These are phyloP conservation scores for Endocladia muricata DNA, from an alignment of 31 red algal species.

Conservation along the genomic window DNA sequence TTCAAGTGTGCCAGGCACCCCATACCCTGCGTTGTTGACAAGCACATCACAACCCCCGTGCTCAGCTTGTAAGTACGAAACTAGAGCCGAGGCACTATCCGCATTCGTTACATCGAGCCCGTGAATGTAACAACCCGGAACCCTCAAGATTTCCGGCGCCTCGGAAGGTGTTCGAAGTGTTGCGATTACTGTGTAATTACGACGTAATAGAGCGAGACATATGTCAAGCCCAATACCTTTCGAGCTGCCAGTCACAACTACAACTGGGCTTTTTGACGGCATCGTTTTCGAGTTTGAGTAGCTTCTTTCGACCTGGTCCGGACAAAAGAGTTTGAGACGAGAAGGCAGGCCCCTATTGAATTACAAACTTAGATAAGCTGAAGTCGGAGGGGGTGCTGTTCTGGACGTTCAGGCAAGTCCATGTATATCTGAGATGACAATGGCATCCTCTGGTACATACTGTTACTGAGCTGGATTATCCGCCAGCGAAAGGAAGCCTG, in stretches of 20 bases:
- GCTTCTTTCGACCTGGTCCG: too few species aligned
- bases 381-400: too few species aligned
- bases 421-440: too few species aligned
- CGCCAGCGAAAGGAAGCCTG: too few species aligned
- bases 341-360: too few species aligned
- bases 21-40: conserved; percentile 59
- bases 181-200: conserved; percentile 16
- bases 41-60: conserved; percentile 47
- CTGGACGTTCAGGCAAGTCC: too few species aligned
- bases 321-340: too few species aligned
- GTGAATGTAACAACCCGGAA: conserved; percentile 6
- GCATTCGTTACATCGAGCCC: conserved; percentile 41
- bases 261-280: conserved; percentile 29
- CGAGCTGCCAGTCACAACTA: conserved; percentile 37
- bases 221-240: conserved; percentile 33
- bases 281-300: too few species aligned
- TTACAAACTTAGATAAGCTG: too few species aligned
- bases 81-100: neutral
- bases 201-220: neutral
- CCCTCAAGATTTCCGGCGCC: neutral
- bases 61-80: neutral
- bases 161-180: conserved; percentile 27
- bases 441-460: too few species aligned
- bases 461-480: too few species aligned
- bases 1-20: conserved; percentile 23